Base-by-base conservation (phyloP, 805 yeast genomes). In the Lachancea cidri region DNA sequence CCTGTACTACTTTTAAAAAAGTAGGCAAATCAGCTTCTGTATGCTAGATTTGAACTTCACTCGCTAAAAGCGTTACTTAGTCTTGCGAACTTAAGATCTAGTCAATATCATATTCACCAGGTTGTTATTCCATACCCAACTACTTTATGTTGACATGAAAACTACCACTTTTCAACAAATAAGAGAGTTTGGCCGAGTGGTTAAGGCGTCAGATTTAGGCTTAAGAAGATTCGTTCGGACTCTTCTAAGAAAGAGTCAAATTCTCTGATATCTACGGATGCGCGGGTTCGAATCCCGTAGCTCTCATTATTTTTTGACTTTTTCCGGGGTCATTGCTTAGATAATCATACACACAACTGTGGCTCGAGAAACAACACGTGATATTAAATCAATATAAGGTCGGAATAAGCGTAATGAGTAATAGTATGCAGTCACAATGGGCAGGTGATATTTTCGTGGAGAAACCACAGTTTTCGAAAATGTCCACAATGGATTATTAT, bases 1-100 rank as follows among this genome's bases (percentile, higher is more conserved):
- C n/a, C n/a, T 89, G 47, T 87, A 88, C 60, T 77, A 86, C 54
- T 86, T 87, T n/a, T n/a, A n/a, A n/a, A n/a, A n/a, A n/a, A n/a
- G n/a, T n/a, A n/a, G n/a, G n/a, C n/a, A n/a, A n/a, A n/a, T n/a
- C n/a, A n/a, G n/a, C n/a, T n/a, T n/a, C n/a, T n/a, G n/a, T n/a
- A n/a, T n/a, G n/a, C n/a, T n/a, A n/a, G n/a, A n/a, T n/a, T n/a
- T n/a, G n/a, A n/a, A n/a, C n/a, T n/a, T n/a, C n/a, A n/a, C n/a
- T n/a, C n/a, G n/a, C n/a, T n/a, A n/a, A n/a, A n/a, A n/a, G n/a
- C n/a, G n/a, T n/a, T n/a, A n/a, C n/a, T n/a, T n/a, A n/a, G n/a
- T n/a, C n/a, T n/a, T n/a, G n/a, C n/a, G n/a, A n/a, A n/a, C n/a
- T n/a, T n/a, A n/a, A n/a, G n/a, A n/a, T n/a, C n/a, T n/a, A n/a